Evolutionary conservation across 1,284 basidiomycete genomes (phyloP), one percentile per base, ranked within the genome.

Genomic region (Boletus calvinii): DNA sequence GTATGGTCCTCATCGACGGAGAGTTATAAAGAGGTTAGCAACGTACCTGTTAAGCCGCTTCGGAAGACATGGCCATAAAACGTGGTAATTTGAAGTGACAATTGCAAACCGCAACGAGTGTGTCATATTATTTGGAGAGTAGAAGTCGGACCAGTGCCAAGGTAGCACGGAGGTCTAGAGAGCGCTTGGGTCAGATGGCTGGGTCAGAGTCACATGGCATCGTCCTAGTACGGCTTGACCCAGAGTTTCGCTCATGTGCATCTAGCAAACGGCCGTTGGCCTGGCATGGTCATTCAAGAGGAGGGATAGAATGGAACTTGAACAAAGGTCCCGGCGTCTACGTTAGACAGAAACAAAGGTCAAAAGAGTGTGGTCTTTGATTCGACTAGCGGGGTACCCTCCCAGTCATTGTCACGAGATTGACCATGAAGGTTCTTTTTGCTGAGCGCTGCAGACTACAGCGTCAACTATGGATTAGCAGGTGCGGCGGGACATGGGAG

Each of bases 321-420:
- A 22, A 22, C 4, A 11, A 8, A 15, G 1, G n/a, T 30, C 18
- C 11, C 6, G 18, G n/a, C 2, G 4, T 8, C 5, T 8, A 22
- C 22, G 26, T 38, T 22, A 3, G 20, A 15, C 15, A 24, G 20
- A 55, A 49, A 17, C 26, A 8, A 10, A 22, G 4, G 31, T 30
- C 26, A 4, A 31, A 22, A 20, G 17, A 22, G 22, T 5, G 22
- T 5, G 31, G 32, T 50, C n/a, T 12, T 58, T 32, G 12, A 10
- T 31, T 30, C 22, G 20, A 20, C 49, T 5, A 29, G 8, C 10
- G 6, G 50, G 36, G 54, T 59, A 59, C 55, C 55, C 56, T 59
- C 56, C 22, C 57, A 34, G 55, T 55, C 13, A 5, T 35, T 34
- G 40, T 52, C 40, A 52, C 40, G 39, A 26, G 39, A n/a, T 26